Evolutionary conservation across 352 stramenopile species (phyloP).

Genomic region (Globisporangium paddicum): DNA sequence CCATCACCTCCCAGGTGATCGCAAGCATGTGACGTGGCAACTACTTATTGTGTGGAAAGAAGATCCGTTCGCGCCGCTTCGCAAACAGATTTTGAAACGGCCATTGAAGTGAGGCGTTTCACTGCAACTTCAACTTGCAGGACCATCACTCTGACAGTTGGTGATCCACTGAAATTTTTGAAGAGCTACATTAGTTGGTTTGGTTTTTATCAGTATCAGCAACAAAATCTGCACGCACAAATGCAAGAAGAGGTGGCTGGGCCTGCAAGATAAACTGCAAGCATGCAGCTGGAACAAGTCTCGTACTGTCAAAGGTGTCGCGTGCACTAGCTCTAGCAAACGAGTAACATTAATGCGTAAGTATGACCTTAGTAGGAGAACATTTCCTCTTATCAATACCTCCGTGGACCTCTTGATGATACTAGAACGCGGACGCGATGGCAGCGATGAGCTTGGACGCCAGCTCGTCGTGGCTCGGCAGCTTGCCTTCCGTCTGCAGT

Average conservation of each 20-base stretch:
- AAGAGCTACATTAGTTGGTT: background rate
- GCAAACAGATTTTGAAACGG: constrained; percentile 2
- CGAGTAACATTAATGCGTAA: too few relatives aligned
- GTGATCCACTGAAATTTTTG: background rate
- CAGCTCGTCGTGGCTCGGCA: constrained; percentile 60
- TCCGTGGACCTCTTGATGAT: too few relatives aligned
- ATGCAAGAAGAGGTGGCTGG: too few relatives aligned
- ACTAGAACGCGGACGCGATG: constrained; percentile 30
- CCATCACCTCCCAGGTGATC: too few relatives aligned
- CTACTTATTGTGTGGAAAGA: too few relatives aligned
- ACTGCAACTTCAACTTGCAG: background rate
- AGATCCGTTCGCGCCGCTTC: background rate
- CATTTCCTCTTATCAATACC: too few relatives aligned
- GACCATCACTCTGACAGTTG: background rate
- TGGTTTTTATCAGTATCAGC: background rate
- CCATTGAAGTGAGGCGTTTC: background rate
- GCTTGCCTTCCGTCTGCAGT: constrained; percentile 32
- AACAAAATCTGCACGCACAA: too few relatives aligned
- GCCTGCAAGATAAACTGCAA: too few relatives aligned
- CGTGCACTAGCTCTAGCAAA: too few relatives aligned
- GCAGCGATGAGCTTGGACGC: constrained; percentile 45
- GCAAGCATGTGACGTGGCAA: constrained; percentile 2
- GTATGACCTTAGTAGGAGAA: too few relatives aligned
- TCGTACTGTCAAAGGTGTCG: too few relatives aligned
- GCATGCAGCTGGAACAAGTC: too few relatives aligned